Evolutionary conservation across 495 filamentous ascomycete species (phyloP).

Genomic region (Parathielavia hyrcaniae): DNA sequence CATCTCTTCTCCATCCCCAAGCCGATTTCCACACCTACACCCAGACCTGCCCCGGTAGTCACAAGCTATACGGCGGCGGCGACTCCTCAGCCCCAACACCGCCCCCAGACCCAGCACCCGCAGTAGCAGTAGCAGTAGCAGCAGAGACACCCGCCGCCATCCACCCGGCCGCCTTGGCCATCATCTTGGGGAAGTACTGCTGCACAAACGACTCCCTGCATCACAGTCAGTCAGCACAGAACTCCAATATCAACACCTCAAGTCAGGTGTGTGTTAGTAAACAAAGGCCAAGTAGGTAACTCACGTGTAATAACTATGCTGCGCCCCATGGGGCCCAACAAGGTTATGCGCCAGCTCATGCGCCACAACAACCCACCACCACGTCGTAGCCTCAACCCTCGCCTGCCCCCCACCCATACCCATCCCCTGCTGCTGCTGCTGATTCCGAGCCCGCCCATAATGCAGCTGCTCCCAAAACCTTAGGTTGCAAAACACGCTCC

Average conservation of each 20-base stretch:
- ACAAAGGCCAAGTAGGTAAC: slow-evolving; percentile 24
- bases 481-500: slow-evolving; percentile 89
- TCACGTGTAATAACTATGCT: slow-evolving; percentile 81
- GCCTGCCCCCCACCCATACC: slow-evolving; percentile 27
- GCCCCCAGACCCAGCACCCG: not conserved
- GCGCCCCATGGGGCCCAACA: slow-evolving; percentile 67
- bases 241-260: too few species aligned
- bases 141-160: not conserved
- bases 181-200: slow-evolving; percentile 46
- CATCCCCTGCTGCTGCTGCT: too few species aligned
- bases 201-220: slow-evolving; percentile 47
- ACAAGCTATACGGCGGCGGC: slow-evolving; percentile 15
- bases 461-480: slow-evolving; percentile 81
- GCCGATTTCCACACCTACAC: not conserved
- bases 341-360: slow-evolving; percentile 96
- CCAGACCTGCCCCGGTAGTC: slow-evolving; percentile 11
- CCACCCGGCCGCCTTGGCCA: slow-evolving; percentile 34
- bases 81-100: not conserved
- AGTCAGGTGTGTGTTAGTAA: not conserved
- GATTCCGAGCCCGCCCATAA: slow-evolving; percentile 34
- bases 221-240: not conserved
- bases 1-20: not conserved
- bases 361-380: slow-evolving; percentile 74
- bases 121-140: not conserved
- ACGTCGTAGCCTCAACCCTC: slow-evolving; percentile 62